Evolutionary conservation across 192 early-diverging fungal genomes (phyloP).

Genomic region (Entomortierella lignicola): DNA sequence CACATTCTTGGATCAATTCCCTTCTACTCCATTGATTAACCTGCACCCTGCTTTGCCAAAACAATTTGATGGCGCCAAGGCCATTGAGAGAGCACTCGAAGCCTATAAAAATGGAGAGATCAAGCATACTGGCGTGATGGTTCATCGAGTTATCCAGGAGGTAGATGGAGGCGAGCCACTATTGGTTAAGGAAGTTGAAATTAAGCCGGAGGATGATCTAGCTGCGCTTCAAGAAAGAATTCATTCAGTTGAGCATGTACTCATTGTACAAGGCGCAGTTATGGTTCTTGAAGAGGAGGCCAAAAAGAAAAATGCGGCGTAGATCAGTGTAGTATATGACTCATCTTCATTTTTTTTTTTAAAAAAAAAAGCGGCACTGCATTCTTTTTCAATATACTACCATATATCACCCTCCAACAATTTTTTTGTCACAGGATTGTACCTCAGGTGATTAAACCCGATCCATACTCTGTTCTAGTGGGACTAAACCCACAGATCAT

Average conservation of each 20-base stretch:
- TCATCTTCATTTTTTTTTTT: too few species aligned
- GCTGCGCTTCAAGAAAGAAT: slow-evolving; percentile 89
- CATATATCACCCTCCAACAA: too few species aligned
- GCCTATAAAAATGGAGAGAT: slow-evolving; percentile 84
- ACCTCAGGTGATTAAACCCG: too few species aligned
- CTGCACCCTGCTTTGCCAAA: slow-evolving; percentile 97
- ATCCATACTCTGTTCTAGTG: too few species aligned
- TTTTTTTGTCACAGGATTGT: too few species aligned
- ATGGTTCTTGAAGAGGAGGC: slow-evolving; percentile 59
- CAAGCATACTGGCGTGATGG: slow-evolving; percentile 84
- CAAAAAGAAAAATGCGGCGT: slow-evolving; percentile 10
- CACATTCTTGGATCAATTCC: slow-evolving; percentile 82
- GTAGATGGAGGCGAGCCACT: slow-evolving; percentile 97
- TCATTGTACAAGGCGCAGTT: slow-evolving; percentile 85
- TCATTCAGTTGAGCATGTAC: slow-evolving; percentile 87
- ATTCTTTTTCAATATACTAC: too few species aligned
- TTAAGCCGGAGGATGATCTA: slow-evolving; percentile 80
- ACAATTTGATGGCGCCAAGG: slow-evolving; percentile 95
- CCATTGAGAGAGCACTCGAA: slow-evolving; percentile 94
- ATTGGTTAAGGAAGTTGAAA: slow-evolving; percentile 80
- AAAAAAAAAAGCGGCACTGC: too few species aligned
- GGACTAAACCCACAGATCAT: too few species aligned
- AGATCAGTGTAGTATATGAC: too few species aligned
- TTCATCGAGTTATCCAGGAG: slow-evolving; percentile 95
- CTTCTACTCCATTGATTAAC: slow-evolving; percentile 84